phyloP scores from a whole-genome alignment of 1,139 yeast genomes.

The Scheffersomyces insectosa region DNA sequence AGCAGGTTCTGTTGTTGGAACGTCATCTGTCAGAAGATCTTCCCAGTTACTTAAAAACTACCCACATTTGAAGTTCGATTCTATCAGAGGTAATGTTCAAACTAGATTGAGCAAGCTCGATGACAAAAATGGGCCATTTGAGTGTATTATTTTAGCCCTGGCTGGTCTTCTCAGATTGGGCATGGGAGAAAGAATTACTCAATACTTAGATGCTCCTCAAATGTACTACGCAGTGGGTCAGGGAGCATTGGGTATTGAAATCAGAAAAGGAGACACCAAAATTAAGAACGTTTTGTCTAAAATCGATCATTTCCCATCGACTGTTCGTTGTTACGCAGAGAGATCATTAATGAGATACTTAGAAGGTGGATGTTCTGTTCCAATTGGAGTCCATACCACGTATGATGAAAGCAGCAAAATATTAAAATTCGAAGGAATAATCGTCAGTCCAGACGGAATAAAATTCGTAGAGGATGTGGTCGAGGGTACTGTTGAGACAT shows the following conservation, averaged over 20 bases:
- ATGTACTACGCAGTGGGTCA: slow-evolving; percentile 98
- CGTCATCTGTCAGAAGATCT: slow-evolving; percentile 90
- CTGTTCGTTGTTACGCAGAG: slow-evolving; percentile 86
- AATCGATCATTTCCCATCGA: slow-evolving; percentile 67
- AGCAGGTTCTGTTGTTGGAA: slow-evolving; percentile 83
- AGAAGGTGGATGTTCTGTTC: slow-evolving; percentile 98
- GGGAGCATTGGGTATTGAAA: slow-evolving; percentile 94
- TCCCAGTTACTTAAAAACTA: slow-evolving; percentile 54
- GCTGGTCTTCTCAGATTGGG: slow-evolving; percentile 85
- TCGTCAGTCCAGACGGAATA: slow-evolving; percentile 83
- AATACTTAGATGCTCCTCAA: slow-evolving; percentile 69
- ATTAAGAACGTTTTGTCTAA: slow-evolving; percentile 58
- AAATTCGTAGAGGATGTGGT: slow-evolving; percentile 60
- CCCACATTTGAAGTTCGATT: slow-evolving; percentile 53
- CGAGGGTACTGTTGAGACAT: slow-evolving; percentile 32
- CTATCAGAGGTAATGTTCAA: slow-evolving; percentile 85
- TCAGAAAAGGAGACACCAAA: slow-evolving; percentile 64
- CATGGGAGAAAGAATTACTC: slow-evolving; percentile 69
- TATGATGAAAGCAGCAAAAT: slow-evolving; percentile 46
- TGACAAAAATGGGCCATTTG: slow-evolving; percentile 52
- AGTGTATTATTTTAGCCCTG: slow-evolving; percentile 84
- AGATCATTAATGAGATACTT: slow-evolving; percentile 81
- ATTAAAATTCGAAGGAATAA: slow-evolving; percentile 67
- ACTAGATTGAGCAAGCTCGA: slow-evolving; percentile 82
- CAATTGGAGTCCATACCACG: slow-evolving; percentile 82